Percentiles rank a stretch among this genome's conserved stretches.
These are phyloP conservation scores for Lentinula edodes DNA, from an alignment of 768 basidiomycete genomes.

Conservation along the genomic window DNA sequence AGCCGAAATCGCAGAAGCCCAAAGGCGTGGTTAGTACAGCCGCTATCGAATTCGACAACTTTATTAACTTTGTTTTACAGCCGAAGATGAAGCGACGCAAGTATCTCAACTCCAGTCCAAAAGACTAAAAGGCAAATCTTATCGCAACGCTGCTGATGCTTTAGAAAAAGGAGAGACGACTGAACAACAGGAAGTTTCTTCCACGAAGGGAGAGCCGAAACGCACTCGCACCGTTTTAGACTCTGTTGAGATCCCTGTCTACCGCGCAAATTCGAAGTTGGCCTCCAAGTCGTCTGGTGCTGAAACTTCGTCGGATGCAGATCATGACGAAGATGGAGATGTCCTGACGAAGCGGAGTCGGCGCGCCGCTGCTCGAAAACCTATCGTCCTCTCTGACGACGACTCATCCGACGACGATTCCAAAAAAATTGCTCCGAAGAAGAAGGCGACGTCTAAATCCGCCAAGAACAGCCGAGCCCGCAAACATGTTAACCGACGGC, in stretches of 20 bases:
- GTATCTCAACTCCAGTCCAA: slow-evolving; percentile 46
- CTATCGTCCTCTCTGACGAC: slow-evolving; percentile 52
- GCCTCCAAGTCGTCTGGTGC: slow-evolving; percentile 16
- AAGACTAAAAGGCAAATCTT: slow-evolving; percentile 70
- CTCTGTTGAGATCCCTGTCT: slow-evolving; percentile 9
- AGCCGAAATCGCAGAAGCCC: slow-evolving; percentile 57
- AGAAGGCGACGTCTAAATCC: slow-evolving; percentile 4
- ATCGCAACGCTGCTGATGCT: slow-evolving; percentile 51
- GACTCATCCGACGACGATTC: slow-evolving; percentile 22
- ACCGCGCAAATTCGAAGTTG: background rate
- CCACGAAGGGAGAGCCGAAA: slow-evolving; percentile 1
- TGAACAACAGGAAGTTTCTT: slow-evolving; percentile 10
- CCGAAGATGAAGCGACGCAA: slow-evolving; percentile 49
- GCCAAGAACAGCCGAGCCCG: background rate
- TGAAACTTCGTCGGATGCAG: slow-evolving; percentile 28
- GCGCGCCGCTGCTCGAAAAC: slow-evolving; percentile 31
- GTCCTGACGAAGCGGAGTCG: slow-evolving; percentile 30
- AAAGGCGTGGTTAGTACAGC: slow-evolving; percentile 47
- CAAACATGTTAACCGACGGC: slow-evolving; percentile 1
- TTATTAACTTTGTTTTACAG: slow-evolving; percentile 13
- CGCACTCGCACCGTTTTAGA: background rate
- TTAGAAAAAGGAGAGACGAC: slow-evolving; percentile 5
- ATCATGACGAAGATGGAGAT: slow-evolving; percentile 31
- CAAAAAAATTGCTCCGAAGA: slow-evolving; percentile 17
- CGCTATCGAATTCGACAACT: background rate